Percentiles rank a stretch among this genome's conserved stretches.
phyloP scores from a whole-genome alignment of 495 filamentous ascomycete genomes.

The Penicillium robsamsonii region DNA sequence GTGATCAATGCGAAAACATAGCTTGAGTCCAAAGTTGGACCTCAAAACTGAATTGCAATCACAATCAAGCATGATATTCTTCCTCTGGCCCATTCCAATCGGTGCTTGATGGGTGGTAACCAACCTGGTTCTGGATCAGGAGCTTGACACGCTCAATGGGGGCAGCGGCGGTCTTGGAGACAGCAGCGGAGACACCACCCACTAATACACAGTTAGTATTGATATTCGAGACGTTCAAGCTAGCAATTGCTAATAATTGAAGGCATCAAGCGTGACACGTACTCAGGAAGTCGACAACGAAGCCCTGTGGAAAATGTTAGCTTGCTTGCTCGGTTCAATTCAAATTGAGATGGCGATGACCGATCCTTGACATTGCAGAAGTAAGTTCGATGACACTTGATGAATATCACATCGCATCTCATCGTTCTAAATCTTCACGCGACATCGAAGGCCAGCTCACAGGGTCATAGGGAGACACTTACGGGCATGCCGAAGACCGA shows the following conservation, averaged over 20 bases:
- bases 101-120: slow-evolving; percentile 16
- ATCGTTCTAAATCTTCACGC: background rate
- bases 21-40: background rate
- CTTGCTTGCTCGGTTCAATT: slow-evolving; percentile 3
- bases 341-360: background rate
- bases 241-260: slow-evolving; percentile 8
- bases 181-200: slow-evolving; percentile 99
- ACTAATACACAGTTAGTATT: slow-evolving; percentile 56
- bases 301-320: slow-evolving; percentile 51
- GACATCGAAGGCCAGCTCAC: slow-evolving; percentile 14
- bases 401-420: background rate
- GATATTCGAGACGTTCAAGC: background rate
- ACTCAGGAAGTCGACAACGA: slow-evolving; percentile 96
- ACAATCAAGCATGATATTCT: background rate
- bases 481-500: slow-evolving; percentile 85
- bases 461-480: slow-evolving; percentile 27
- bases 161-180: slow-evolving; percentile 99
- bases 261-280: slow-evolving; percentile 49
- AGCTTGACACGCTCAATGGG: slow-evolving; percentile 99
- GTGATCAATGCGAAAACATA: background rate
- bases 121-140: slow-evolving; percentile 99
- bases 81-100: slow-evolving; percentile 3
- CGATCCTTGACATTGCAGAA: background rate
- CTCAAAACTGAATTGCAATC: background rate
- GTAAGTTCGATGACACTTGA: background rate